Evolutionary conservation across 2,329 filamentous ascomycete genomes (phyloP).

Genomic region (Apiospora kogelbergensis): DNA sequence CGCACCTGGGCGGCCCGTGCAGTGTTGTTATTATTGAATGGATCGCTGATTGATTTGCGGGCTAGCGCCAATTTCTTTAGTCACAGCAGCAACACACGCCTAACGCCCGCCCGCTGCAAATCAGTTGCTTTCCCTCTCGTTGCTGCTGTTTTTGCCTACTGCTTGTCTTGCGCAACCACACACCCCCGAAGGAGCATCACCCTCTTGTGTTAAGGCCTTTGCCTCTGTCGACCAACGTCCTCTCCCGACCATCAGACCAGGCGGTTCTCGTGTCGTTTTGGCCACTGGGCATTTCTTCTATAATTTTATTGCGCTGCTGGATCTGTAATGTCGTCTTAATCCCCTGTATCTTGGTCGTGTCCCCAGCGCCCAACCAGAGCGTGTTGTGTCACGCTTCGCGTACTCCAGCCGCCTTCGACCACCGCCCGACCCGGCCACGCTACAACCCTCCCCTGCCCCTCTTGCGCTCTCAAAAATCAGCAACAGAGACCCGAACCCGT

Average conservation of each 20-base stretch:
- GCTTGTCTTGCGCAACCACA: conserved; percentile 9
- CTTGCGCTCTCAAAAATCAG: background rate
- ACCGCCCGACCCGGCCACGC: conserved; percentile 6
- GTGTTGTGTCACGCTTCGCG: conserved; percentile 26
- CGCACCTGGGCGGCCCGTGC: background rate
- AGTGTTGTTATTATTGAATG: conserved; percentile 10
- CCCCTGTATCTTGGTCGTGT: conserved; percentile 21
- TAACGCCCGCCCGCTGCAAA: background rate
- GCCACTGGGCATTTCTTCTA: conserved; percentile 16
- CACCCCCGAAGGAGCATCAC: conserved; percentile 3
- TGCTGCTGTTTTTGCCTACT: conserved; percentile 8
- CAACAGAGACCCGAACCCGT: background rate
- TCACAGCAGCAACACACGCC: conserved; percentile 1
- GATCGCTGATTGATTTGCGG: background rate
- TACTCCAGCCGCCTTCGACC: background rate
- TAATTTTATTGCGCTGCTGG: conserved; percentile 6
- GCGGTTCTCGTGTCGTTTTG: conserved; percentile 25
- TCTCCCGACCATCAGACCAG: conserved; percentile 18
- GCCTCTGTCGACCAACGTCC: conserved; percentile 18
- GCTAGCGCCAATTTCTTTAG: background rate
- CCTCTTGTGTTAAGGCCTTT: conserved; percentile 16
- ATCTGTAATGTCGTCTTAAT: conserved; percentile 24
- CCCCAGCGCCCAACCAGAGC: conserved; percentile 16
- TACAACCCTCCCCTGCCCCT: conserved; percentile 12
- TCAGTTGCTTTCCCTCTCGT: background rate